Base-by-base conservation (phyloP, 176 grass and related monocot species). In the Saccharum spontaneum region DNA sequence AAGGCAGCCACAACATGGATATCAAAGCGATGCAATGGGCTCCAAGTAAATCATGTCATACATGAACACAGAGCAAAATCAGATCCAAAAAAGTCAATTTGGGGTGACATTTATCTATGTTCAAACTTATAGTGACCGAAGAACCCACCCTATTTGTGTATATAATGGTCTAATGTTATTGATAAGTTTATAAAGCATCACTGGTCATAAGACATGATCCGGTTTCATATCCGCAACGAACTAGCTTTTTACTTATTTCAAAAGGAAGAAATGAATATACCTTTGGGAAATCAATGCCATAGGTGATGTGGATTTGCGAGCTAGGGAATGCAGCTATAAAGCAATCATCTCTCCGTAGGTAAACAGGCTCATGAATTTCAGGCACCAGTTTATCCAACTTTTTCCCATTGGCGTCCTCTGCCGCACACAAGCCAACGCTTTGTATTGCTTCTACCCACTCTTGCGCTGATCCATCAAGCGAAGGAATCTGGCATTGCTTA, bases 391-490 rank as follows among this genome's bases (percentile, higher is more conserved):
- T 98, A 52, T 98, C 93, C 65, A 87, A 83, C n/a, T 79, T 74
- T 61, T 83, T 59, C 17, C 84, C 93, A 80, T 75, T n/a, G 22
- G 54, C 31, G 82, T 98, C 86, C 76, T 87, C 43, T 0, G 93
- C 93, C 5, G 69, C 71, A 75, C 91, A 89, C 37, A 96, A 62
- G 83, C 91, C 81, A 36, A 76, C 74, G 20, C 67, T 54, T 45
- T 62, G 83, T 79, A 98, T 90, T 10, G 85, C 91, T 65, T 88
- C 70, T 33, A 92, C 89, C 97, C 93, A 98, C 78, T 91, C 87
- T 90, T 87, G 91, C 24, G 91, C 90, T 81, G 91, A 98, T 94
- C 97, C 97, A 95, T 98, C 96, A 87, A 98, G 86, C 84, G 96
- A 87, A 89, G 97, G 93, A 86, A 95, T 88, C 93, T 98, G 86